Base-by-base conservation (phyloP, 371 early-diverging fungal species). In the Fennellomyces sp. region DNA sequence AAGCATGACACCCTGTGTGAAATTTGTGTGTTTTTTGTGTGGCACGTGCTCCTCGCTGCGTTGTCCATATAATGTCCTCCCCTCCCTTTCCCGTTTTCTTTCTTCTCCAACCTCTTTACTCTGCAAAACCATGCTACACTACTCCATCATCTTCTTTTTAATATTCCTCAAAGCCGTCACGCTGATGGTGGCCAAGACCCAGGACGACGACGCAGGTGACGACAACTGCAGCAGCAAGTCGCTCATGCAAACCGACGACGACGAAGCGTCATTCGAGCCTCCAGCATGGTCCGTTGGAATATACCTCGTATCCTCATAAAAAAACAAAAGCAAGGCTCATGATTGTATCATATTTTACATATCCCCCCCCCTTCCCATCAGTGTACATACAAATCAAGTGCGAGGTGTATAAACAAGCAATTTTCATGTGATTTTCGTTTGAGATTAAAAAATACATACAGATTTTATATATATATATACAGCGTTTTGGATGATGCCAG, bases 401-500 rank as follows among this genome's bases (percentile, higher is more conserved):
- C 35, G 35, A 33, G 13, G 45, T 7, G 17, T 25, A 23, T 21
- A 51, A 30, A 15, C 12, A 28, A 51, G 13, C 52, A 33, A 48
- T 33, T 52, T 52, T 19, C 52, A 31, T 26, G 31, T 52, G 33
- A 23, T 28, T 27, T 49, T 27, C 28, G 23, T 49, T 49, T 49
- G 13, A 33, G 35, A 33, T 33, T 33, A 33, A 33, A 33, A n/a
- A 21, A 41, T 41, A 21, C 41, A 21, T 27, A 49, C 29, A 49
- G n/a, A 27, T 28, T 26, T 49, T 26, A 15, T 49, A 12, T 27
- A 27, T 49, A n/a, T 28, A 28, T 27, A 23, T 27, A 27, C 27
- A 29, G 21, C 7, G 15, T n/a, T n/a, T n/a, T n/a, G n/a, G n/a
- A n/a, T n/a, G 41, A 95, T 86, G 63, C 85, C 81, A 13, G 90